Percentiles rank a stretch among this genome's conserved stretches.
These are phyloP conservation scores for Kalanchoe fedtschenkoi DNA, from an alignment of 164 flowering plant genomes.

Conservation along the genomic window DNA sequence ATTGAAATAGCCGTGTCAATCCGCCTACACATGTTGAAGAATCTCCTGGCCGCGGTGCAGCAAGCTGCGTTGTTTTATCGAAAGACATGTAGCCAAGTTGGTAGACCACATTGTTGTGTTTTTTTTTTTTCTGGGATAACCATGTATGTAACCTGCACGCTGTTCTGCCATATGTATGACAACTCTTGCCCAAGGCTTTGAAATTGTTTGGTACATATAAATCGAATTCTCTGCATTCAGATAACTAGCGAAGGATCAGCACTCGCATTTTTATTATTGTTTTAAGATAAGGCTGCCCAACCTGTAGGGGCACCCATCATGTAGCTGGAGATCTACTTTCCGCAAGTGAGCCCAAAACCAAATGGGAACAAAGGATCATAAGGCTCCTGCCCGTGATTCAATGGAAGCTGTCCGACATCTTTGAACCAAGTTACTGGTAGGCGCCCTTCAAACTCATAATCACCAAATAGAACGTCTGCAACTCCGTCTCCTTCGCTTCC, in stretches of 20 bases:
- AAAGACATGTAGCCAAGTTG: neutral
- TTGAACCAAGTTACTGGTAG: slow-evolving; percentile 74
- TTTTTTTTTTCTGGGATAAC: no score
- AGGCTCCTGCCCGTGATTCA: slow-evolving; percentile 33
- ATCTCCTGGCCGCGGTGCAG: neutral
- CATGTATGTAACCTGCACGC: neutral
- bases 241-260: no score
- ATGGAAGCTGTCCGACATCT: slow-evolving; percentile 54
- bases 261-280: no score
- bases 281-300: no score
- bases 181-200: neutral
- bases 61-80: neutral
- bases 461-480: slow-evolving; percentile 71
- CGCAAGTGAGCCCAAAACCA: slow-evolving; percentile 54
- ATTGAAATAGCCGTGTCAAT: no score
- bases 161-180: neutral
- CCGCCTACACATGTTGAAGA: neutral
- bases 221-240: no score
- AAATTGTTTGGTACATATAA: neutral
- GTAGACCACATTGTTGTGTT: no score
- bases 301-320: no score
- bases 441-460: slow-evolving; percentile 50
- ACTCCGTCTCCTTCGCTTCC: slow-evolving; percentile 74
- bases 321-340: neutral
- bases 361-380: slow-evolving; percentile 64